Evolutionary conservation across 345 rosid genomes (phyloP).

Genomic region (Melaleuca alternifolia): DNA sequence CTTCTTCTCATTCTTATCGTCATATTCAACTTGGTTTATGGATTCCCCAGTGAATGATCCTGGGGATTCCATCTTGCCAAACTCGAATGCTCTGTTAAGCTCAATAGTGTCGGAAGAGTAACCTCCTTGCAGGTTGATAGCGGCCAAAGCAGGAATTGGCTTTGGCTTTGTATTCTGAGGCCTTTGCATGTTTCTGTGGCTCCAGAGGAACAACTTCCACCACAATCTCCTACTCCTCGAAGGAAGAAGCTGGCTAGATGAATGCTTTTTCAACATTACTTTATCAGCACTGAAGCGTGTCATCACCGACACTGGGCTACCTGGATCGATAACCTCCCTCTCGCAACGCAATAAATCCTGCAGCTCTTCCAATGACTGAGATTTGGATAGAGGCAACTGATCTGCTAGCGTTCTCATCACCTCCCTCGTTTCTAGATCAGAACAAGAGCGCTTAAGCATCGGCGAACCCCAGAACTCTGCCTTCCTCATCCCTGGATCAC

Average conservation of each 20-base stretch:
- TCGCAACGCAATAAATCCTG: slow-evolving; percentile 7
- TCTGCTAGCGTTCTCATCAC: slow-evolving; percentile 21
- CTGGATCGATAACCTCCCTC: slow-evolving; percentile 6
- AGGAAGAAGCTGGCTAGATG: slow-evolving; percentile 87
- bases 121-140: slow-evolving; percentile 60
- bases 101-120: slow-evolving; percentile 80
- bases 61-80: slow-evolving; percentile 28
- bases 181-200: slow-evolving; percentile 73
- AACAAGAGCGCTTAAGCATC: slow-evolving; percentile 72
- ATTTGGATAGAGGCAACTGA: slow-evolving; percentile 24
- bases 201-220: slow-evolving; percentile 96
- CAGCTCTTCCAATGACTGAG: slow-evolving; percentile 25
- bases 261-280: slow-evolving; percentile 89
- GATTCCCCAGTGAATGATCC: slow-evolving; percentile 38
- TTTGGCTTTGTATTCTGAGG: slow-evolving; percentile 27
- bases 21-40: slow-evolving; percentile 8
- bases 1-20: not conserved
- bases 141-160: slow-evolving; percentile 1
- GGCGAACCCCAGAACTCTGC: slow-evolving; percentile 55
- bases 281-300: slow-evolving; percentile 67
- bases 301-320: slow-evolving; percentile 38
- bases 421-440: slow-evolving; percentile 46
- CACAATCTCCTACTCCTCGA: slow-evolving; percentile 69
- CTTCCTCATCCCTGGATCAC: slow-evolving; percentile 73
- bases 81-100: slow-evolving; percentile 17